Percentiles rank a stretch among this genome's conserved stretches.
Conservation (phyloP, 139 green algal genomes). For the Haematococcus lacustris region DNA sequence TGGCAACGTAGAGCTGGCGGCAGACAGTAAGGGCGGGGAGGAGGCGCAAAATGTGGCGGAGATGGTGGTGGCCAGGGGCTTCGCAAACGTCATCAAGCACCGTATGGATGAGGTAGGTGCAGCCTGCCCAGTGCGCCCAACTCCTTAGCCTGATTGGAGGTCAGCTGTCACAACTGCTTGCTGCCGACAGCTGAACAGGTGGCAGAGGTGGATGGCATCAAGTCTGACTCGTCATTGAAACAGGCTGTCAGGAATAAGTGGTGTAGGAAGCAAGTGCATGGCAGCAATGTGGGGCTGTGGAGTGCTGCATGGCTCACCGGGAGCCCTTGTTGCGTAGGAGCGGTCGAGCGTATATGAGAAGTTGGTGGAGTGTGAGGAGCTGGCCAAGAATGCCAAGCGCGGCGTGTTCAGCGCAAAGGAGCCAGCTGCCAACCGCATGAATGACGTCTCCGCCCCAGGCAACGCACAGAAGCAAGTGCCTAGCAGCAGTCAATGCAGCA, state of each 20-base stretch:
- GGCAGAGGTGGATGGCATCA: too few species aligned
- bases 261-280: too few species aligned
- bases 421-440: constrained; percentile 61
- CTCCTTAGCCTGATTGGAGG: neutral
- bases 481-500: too few species aligned
- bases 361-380: constrained; percentile 78
- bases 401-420: constrained; percentile 78
- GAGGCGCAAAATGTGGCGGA: constrained; percentile 72
- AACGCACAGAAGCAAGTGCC: constrained; percentile 25
- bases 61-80: constrained; percentile 76
- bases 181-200: too few species aligned
- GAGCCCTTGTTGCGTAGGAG: too few species aligned
- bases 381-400: constrained; percentile 45
- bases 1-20: constrained; percentile 62
- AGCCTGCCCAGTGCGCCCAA: neutral
- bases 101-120: constrained; percentile 33
- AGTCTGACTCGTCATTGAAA: too few species aligned
- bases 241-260: too few species aligned
- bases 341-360: constrained; percentile 80
- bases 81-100: constrained; percentile 47
- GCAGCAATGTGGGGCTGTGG: too few species aligned
- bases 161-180: neutral
- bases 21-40: constrained; percentile 43
- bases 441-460: constrained; percentile 78
- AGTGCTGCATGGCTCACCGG: too few species aligned